Conservation (phyloP, 345 rosid species). For the Turritis glabra region DNA sequence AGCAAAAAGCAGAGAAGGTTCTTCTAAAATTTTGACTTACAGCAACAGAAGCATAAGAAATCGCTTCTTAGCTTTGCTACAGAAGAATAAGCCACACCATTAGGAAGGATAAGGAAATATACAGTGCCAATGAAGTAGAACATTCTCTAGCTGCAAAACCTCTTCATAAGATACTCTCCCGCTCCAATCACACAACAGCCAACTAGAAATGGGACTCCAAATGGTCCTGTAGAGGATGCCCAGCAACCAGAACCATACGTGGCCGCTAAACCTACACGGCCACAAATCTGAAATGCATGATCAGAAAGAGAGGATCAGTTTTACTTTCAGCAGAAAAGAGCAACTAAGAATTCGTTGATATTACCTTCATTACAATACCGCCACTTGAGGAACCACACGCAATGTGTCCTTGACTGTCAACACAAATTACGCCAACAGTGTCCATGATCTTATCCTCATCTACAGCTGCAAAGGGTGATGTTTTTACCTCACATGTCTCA, state of each 20-base stretch:
- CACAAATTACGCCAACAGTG: constrained; percentile 89
- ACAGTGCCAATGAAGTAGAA: constrained; percentile 71
- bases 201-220: constrained; percentile 61
- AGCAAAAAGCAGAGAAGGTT: not conserved
- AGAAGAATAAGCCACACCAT: not conserved
- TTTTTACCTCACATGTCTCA: constrained; percentile 38
- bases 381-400: constrained; percentile 92
- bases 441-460: constrained; percentile 67
- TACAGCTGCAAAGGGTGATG: constrained; percentile 1
- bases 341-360: not conserved
- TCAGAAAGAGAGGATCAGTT: not conserved
- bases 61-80: constrained; percentile 8
- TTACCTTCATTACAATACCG: constrained; percentile 86
- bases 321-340: not conserved
- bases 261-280: constrained; percentile 93
- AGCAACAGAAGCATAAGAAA: constrained; percentile 41
- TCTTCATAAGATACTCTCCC: constrained; percentile 86
- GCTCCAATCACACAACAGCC: constrained; percentile 88
- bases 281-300: constrained; percentile 54
- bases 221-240: constrained; percentile 80
- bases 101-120: constrained; percentile 24
- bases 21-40: constrained; percentile 41
- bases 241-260: constrained; percentile 94
- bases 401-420: constrained; percentile 74
- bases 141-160: constrained; percentile 90